A percentile compares a stretch with the other conserved stretches of the same genome.
Evolutionary conservation across 352 stramenopile species (phyloP).

Genomic region (Aphanomyces invadans): DNA sequence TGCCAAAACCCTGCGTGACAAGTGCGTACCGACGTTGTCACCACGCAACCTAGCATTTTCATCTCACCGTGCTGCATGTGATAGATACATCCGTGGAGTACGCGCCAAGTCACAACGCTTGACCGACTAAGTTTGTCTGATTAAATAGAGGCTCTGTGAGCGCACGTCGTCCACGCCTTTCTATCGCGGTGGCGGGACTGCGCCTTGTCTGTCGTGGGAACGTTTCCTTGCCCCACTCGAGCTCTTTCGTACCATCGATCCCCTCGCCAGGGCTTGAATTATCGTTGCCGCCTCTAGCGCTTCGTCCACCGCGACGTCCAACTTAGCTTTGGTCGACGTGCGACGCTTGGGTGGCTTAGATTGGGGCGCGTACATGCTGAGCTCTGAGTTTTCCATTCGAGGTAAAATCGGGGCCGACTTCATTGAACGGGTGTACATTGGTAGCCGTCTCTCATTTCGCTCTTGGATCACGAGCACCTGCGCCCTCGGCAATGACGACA

Average conservation of each 20-base stretch:
- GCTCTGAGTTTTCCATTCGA: not conserved
- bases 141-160: slow-evolving; percentile 7
- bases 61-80: not conserved
- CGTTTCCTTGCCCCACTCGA: not conserved
- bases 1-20: not conserved
- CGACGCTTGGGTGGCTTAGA: not conserved
- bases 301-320: not conserved
- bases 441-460: not conserved
- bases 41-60: not conserved
- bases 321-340: not conserved
- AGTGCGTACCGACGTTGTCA: not conserved
- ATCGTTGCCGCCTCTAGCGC: not conserved
- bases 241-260: not conserved
- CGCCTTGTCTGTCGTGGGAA: no score
- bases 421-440: not conserved
- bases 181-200: no score
- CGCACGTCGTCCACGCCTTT: not conserved
- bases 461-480: not conserved
- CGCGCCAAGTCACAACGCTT: slow-evolving; percentile 7
- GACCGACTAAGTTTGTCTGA: slow-evolving; percentile 1
- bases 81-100: not conserved
- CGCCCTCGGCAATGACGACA: not conserved
- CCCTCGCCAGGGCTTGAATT: slow-evolving; percentile 1
- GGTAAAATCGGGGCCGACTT: not conserved
- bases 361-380: not conserved